Evolutionary conservation across 768 basidiomycete species (phyloP), one percentile per base, ranked within the genome.

Genomic region (Amanita subjunquillea): DNA sequence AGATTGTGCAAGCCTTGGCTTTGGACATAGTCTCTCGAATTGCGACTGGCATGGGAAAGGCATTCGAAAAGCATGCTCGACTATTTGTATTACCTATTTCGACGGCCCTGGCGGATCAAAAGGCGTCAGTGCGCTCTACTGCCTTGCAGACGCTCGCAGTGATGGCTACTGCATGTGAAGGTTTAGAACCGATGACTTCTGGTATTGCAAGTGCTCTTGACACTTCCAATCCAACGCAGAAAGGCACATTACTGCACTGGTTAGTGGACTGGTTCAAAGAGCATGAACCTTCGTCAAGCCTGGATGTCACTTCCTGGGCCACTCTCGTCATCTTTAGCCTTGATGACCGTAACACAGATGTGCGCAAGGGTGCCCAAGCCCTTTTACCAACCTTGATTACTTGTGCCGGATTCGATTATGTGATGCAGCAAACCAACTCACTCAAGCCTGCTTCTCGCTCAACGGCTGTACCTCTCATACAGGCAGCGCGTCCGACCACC

Each of bases 11-110:
- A 66, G 72, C 76, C 12, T 75, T 96, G 43, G 88, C 95, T 22
- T 78, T 99, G 20, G 92, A 95, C 62, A 86, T 95, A 52, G 83
- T 98, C 50, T 77, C 85, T 34, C 87, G 91, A 30, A 83, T 98
- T 57, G 92, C 96, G 6, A 80, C 76, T 2, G 94, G 92, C 2
- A 98, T 99, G 91, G 93, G 92, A 39, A 91, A 87, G 63, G 80
- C 90, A 2, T 98, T 99, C 62, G 95, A 98, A 61, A 95, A 90
- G 65, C 78, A 95, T 60, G 75, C 79, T 2, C 83, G 86, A 30
- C 72, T 91, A 52, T 87, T 93, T 59, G 78, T 80, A 7, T 66
- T 80, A 0, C 83, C 93, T 0, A 74, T 98, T 20, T 82, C 85
- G 3, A 83, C 85, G 5, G 92, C 91, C 8, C 78, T 97, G 8